phyloP scores from a whole-genome alignment of 768 basidiomycete genomes.

The Boletus tylopilopsis region DNA sequence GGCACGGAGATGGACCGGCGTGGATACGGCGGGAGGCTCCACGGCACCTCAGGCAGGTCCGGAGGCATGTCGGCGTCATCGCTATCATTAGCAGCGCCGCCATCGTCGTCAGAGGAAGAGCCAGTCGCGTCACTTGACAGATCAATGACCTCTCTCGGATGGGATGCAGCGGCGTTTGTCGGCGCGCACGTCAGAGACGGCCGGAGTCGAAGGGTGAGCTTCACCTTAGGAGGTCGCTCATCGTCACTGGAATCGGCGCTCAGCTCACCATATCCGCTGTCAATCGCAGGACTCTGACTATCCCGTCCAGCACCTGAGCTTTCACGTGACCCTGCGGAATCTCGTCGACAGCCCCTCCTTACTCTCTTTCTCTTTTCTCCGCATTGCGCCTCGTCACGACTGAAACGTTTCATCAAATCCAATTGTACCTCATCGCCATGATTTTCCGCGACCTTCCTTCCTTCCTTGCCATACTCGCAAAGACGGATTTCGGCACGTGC shows the following conservation, averaged over 20 bases:
- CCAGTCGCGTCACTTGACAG: slow-evolving; percentile 35
- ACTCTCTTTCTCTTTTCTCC: slow-evolving; percentile 46
- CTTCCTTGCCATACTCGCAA: slow-evolving; percentile 59
- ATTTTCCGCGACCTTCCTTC: slow-evolving; percentile 31
- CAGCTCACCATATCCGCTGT: slow-evolving; percentile 26
- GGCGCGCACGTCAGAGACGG: slow-evolving; percentile 29
- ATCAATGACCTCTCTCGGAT: slow-evolving; percentile 35
- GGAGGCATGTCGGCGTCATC: slow-evolving; percentile 19
- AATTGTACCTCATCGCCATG: slow-evolving; percentile 28
- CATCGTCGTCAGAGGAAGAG: slow-evolving; percentile 39
- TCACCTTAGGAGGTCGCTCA: slow-evolving; percentile 56
- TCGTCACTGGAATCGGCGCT: slow-evolving; percentile 28
- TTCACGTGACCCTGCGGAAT: slow-evolving; percentile 14
- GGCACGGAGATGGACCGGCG: slow-evolving; percentile 57
- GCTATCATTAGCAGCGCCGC: slow-evolving; percentile 18
- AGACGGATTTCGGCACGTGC: slow-evolving; percentile 67
- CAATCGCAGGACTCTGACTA: slow-evolving; percentile 21
- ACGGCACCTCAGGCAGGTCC: slow-evolving; percentile 35
- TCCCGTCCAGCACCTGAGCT: slow-evolving; percentile 10
- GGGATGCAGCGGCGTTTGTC: slow-evolving; percentile 9
- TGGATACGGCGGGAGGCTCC: slow-evolving; percentile 55
- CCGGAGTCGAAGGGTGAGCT: slow-evolving; percentile 63
- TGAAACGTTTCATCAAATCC: slow-evolving; percentile 44
- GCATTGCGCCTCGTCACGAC: slow-evolving; percentile 34
- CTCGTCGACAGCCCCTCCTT: slow-evolving; percentile 29